A percentile compares a stretch with the other conserved stretches of the same genome.
phyloP scores from a whole-genome alignment of 2,329 filamentous ascomycete species.

The Colletotrichum sp. region DNA sequence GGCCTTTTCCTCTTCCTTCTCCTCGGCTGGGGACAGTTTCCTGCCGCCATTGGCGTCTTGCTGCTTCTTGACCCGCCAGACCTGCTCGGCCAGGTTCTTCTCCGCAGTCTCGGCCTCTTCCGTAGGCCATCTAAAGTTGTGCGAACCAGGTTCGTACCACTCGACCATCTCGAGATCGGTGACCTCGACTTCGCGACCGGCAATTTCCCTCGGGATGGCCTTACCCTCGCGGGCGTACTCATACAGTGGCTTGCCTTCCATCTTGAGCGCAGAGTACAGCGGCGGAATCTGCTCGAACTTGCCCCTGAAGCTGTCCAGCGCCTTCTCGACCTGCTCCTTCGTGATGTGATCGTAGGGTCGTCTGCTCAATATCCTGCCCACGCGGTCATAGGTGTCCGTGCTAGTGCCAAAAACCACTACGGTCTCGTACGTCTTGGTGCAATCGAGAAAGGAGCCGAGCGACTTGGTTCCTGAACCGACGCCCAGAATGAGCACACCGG shows the following conservation, averaged over 20 bases:
- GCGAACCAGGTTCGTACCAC: constrained; percentile 82
- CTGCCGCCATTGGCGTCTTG: constrained; percentile 48
- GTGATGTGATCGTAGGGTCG: constrained; percentile 84
- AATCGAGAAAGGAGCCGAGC: constrained; percentile 78
- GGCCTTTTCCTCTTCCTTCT: constrained; percentile 60
- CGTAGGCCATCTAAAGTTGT: constrained; percentile 79
- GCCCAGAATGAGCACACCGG: constrained; percentile 88
- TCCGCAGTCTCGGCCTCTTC: constrained; percentile 79
- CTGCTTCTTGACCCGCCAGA: constrained; percentile 66
- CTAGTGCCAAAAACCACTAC: constrained; percentile 88
- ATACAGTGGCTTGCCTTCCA: constrained; percentile 93
- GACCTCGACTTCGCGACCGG: constrained; percentile 80
- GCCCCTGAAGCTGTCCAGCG: constrained; percentile 76
- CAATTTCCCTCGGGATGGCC: constrained; percentile 83
- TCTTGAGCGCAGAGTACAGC: constrained; percentile 90
- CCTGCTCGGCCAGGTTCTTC: constrained; percentile 76
- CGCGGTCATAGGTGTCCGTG: constrained; percentile 89
- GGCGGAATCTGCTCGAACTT: constrained; percentile 90
- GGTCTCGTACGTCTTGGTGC: constrained; percentile 93
- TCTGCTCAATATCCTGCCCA: constrained; percentile 81
- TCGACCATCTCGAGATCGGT: constrained; percentile 80
- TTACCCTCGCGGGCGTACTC: constrained; percentile 94
- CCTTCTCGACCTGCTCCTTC: constrained; percentile 76
- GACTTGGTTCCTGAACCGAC: constrained; percentile 88
- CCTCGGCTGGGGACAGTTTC: constrained; percentile 58